Base-by-base conservation (phyloP, 2,329 filamentous ascomycete species). In the Leptographium wingfieldii region DNA sequence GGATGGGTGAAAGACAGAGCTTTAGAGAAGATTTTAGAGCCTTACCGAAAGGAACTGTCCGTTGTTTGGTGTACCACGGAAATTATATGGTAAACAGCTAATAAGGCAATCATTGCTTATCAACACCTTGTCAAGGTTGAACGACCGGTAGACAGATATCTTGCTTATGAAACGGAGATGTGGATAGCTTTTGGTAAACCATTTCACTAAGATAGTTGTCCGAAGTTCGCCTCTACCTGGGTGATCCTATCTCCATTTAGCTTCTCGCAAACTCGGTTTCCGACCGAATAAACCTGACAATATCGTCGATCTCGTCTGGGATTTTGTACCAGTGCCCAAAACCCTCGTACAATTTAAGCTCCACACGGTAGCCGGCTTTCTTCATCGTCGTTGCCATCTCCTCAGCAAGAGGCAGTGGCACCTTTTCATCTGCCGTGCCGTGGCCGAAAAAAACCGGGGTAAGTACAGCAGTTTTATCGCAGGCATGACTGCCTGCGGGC, bases 291-390 rank as follows among this genome's bases (percentile, higher is more conserved):
- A 76, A 76, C 0, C 65, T 54, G 9, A 72, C 63, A 56, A 78
- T 72, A 65, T 79, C 75, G 63, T 80, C 73, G 61, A 77, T 73
- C 63, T 77, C 73, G 53, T 79, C 73, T 0, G 76, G 75, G 16
- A 77, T 67, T 61, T 73, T 76, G 62, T 78, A 77, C 75, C 77
- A 79, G 61, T 80, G 77, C 0, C 76, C 76, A 38, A 72, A 67
- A 0, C 64, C 69, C 4, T 66, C 33, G 65, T 80, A 81, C 0
- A 62, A 43, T 58, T 72, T 71, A 72, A 72, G 76, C 12, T 67
- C 58, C 5, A 76, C 72, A 0, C 69, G 27, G 58, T 71, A 73
- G 1, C 69, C 72, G 40, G 70, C 61, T n/a, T 63, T 59, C 10
- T 55, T 35, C 59, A 78, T 62, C 3, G 67, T 69, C 5, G 63